Evolutionary conservation across 768 basidiomycete genomes (phyloP), one percentile per base, ranked within the genome.

Genomic region (Hortiboletus campestris): DNA sequence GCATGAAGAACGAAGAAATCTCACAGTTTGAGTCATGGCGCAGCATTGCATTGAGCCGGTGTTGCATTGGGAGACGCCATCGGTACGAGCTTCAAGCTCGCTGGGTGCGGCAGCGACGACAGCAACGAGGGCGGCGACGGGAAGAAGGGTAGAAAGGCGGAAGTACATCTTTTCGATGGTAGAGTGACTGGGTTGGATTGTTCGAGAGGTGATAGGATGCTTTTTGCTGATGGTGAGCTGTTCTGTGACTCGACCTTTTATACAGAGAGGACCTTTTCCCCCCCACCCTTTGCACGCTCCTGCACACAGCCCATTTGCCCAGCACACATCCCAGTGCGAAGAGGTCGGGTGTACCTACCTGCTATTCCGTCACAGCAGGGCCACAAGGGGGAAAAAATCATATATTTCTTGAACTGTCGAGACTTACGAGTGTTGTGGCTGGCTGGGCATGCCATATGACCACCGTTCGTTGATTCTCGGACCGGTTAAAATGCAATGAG

Each of bases 201-300:
- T 36, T 50, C 16, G 25, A 44, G 36, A 46, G 20, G 38, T 20
- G 16, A 40, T 40, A 34, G n/a, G 31, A 22, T 19, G 11, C 29
- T 19, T 39, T 53, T 49, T 11, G 19, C 40, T 48, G 51, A 38
- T 44, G 43, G 10, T 51, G 28, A 39, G 7, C 1, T 8, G 13
- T 6, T 29, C 13, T 35, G 6, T 6, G 3, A 28, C 35, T 9
- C 5, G 17, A 13, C 41, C 16, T 57, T 57, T 61, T 64, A 64
- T 64, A 61, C 44, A 3, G 29, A 29, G 7, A 25, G 11, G 10
- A 8, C 28, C 6, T 25, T 17, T 28, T 19, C n/a, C 38, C 31
- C 25, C n/a, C 5, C 25, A 6, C 6, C 17, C 7, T 2, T 6
- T 17, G 1, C n/a, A 31, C 14, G 12, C 19, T 14, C 6, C 16